Evolutionary conservation across 208 protist genomes (phyloP), one percentile per base, ranked within the genome.

Genomic region (Porcisia hertigi): DNA sequence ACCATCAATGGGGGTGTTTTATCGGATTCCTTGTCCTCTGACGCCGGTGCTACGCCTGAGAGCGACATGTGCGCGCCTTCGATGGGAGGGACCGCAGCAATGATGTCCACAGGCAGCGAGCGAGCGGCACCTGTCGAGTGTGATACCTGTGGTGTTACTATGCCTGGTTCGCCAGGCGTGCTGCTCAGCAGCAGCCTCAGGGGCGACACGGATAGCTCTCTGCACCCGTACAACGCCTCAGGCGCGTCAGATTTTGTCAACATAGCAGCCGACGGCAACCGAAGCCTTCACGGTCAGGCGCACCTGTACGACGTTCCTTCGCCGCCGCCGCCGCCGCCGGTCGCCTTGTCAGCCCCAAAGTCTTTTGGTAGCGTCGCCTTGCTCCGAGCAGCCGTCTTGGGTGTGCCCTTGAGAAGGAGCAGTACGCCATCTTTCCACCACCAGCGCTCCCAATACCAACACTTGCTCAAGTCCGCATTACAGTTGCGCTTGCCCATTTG

Each of bases 161-260:
- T 11, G 34, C 58, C 6, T 39, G 23, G 11, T 11, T 67, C 63
- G 39, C 41, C 20, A 16, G 39, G 45, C 20, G 63, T 0, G 18
- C 18, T n/a, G 12, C 63, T 67, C 63, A 67, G 39, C 39, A 67
- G 39, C 39, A 36, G 41, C 30, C 34, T 47, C 18, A 67, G 18
- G 20, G 39, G 23, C 18, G 39, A 67, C 20, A 36, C 63, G 5
- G 23, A 39, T 30, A 25, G 39, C 65, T 39, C n/a, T 9, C 8
- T 52, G 23, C 70, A 80, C 63, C 76, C 70, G 6, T 80, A 80
- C 70, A 75, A 66, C 54, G 62, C 69, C 18, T 36, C 25, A 8
- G 52, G 6, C 23, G 49, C 18, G 25, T n/a, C 43, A 34, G 45
- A 18, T 20, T 70, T n/a, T 14, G n/a, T 54, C n/a, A 49, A 8